Evolutionary conservation across 306 rosid genomes (phyloP), one percentile per base, ranked within the genome.

Genomic region (Begonia masoniana): DNA sequence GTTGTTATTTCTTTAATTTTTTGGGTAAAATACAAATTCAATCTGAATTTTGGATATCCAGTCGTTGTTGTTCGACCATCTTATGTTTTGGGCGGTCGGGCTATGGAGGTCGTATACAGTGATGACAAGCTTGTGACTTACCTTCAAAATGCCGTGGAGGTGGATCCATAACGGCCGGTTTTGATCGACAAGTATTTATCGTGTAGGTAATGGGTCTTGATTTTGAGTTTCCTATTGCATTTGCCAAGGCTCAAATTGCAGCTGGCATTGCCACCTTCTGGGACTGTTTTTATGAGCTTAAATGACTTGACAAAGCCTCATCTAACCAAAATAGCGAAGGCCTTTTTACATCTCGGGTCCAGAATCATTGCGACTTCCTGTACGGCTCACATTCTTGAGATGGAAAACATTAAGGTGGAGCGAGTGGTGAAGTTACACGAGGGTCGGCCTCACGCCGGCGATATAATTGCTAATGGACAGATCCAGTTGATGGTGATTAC

Each of bases 121-220:
- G 95, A 92, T 13, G 80, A 74, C 1, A 87, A 80, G 57, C 87
- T 92, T 35, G 82, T 65, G 46, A 86, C 74, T 6, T 92, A 92
- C 67, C 96, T 92, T 39, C 87, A 92, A 76, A 87, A 42, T 70
- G 99, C 99, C 15, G 99, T 92, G 51, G 77, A 83, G 81, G 95
- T 87, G 62, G 96, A 92, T 73, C 99, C 99, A 50, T 89, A 87
- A 50, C 93, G 88, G 46, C 99, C 99, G 49, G 96, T 92, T 48
- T 69, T 92, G 50, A 52, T 92, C 60, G 96, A 92, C 84, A 83
- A 56, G 69, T 87, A 92, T 73, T 71, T 92, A 60, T 77, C 93
- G n/a, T n/a, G n/a, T n/a, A 92, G 84, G 99, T 92, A 55, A 92
- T 86, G 96, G 99, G 99, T 55, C 78, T 87, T 62, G 99, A 92